Base-by-base conservation (phyloP, 345 rosid genomes). In the Rubroshorea leprosula region DNA sequence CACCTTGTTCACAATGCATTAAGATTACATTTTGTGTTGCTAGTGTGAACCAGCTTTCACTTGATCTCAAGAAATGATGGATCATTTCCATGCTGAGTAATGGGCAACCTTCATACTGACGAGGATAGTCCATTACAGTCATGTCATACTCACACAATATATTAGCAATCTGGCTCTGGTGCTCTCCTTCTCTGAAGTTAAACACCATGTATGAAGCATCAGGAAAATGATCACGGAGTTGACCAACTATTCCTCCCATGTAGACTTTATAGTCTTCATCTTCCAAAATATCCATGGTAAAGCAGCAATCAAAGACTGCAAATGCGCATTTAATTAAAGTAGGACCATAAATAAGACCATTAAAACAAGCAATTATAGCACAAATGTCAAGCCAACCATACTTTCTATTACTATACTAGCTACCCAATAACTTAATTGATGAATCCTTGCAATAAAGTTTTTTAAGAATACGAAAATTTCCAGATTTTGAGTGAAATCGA, bases 161-260 rank as follows among this genome's bases (percentile, higher is more conserved):
- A 44, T 45, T 67, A 43, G 71, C 71, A 50, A 87, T 79, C 48
- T 25, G 76, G 71, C 86, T 87, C 64, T 68, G 83, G 26, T 68
- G 47, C 61, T 69, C 80, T 47, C 77, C 84, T 24, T 84, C 87
- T 19, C 79, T 77, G 71, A 87, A 83, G 59, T 85, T 83, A 62
- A 87, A 87, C 67, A 83, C 92, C 96, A 87, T 83, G 71, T 74
- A 85, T 5, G 91, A 84, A 50, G 83, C 85, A 58, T 73, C 74
- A 4, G 84, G 83, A 53, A 76, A 79, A 50, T 82, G 73, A 41
- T 74, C 81, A 46, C 69, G 71, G 26, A 84, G 80, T 72, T 80
- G 86, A 68, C 70, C 56, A 62, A 74, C 82, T 58, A 84, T 71
- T 61, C 80, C 79, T 71, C 78, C 72, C 9, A 84, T 70, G 58